Evolutionary conservation across 495 filamentous ascomycete genomes (phyloP), one percentile per base, ranked within the genome.

Genomic region (Penicillium parvum): DNA sequence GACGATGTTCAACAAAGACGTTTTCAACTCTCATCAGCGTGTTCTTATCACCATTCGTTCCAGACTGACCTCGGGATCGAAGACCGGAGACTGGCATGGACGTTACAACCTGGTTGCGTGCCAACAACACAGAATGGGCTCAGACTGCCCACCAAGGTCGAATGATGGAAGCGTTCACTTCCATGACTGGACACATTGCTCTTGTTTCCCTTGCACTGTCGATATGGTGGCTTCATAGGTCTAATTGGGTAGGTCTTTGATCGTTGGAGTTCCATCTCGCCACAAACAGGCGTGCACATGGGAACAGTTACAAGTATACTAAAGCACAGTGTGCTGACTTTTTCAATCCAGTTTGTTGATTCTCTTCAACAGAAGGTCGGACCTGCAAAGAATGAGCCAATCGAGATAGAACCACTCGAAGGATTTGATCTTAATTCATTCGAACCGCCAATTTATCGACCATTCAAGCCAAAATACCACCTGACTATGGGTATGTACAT

Each of bases 401-500:
- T 10, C 2, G 17, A 16, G 5, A 42, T 42, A 16, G 20, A 32
- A 21, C 17, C 11, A 4, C 10, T 25, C 10, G 10, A 17, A 1
- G 10, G 23, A 6, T 42, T 42, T 9, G 5, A 42, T 14, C 7
- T 42, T 5, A 10, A 33, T 30, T 42, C 28, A 6, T 9, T 21
- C 2, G 16, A 33, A 8, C 39, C 39, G 7, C 28, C 39, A 10
- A 14, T 4, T 9, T 42, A 23, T 33, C 73, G 83, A 5, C 82
- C 81, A 2, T 88, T 86, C 66, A 85, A 83, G 51, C 75, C 82
- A 9, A 84, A 74, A 34, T 87, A 85, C 52, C 72, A 86, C 48
- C 68, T 87, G 34, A 84, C 82, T 1, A 87, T 90, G 84, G 81
- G 84, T 83, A 68, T 26, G 61, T 50, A 8, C 9, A 28, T 40